Percentiles rank a stretch among this genome's conserved stretches.
These are phyloP conservation scores for Myriosclerotinia curreyana DNA, from an alignment of 2,329 filamentous ascomycete genomes.

Conservation along the genomic window DNA sequence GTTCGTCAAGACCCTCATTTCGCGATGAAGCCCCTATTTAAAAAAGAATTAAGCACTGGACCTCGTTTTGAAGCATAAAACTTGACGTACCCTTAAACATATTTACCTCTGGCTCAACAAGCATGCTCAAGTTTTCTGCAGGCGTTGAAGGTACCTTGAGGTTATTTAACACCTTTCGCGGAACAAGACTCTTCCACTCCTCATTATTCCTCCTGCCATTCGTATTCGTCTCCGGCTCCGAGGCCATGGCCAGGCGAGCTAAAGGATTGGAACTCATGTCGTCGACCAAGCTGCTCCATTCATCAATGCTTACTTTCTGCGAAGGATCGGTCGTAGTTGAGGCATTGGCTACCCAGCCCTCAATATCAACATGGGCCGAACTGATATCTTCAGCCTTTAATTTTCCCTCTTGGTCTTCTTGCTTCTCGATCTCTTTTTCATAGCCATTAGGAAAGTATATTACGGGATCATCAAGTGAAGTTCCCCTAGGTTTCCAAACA, in stretches of 20 bases:
- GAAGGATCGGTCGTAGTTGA: slow-evolving; percentile 6
- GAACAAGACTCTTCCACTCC: neutral
- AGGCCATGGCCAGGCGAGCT: slow-evolving; percentile 9
- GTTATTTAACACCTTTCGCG: neutral
- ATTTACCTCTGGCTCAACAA: neutral
- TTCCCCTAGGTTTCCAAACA: slow-evolving; percentile 25
- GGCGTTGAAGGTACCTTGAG: neutral
- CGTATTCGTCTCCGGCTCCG: neutral
- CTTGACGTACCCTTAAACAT: neutral
- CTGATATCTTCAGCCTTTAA: neutral
- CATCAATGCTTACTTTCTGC: neutral
- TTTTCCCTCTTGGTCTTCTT: neutral
- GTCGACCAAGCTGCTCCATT: neutral
- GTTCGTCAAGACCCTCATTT: neutral
- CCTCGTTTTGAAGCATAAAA: neutral
- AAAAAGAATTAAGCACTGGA: neutral
- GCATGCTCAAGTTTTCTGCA: neutral
- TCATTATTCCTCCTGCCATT: neutral
- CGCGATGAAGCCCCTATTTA: neutral
- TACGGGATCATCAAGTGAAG: slow-evolving; percentile 22
- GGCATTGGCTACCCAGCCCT: slow-evolving; percentile 12
- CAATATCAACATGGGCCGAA: slow-evolving; percentile 11
- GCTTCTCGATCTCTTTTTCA: slow-evolving; percentile 8
- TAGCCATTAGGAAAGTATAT: slow-evolving; percentile 18
- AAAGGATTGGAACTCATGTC: neutral